These are phyloP conservation scores for Naganishia cerealis DNA, from an alignment of 1,284 basidiomycete genomes.

Conservation along the genomic window DNA sequence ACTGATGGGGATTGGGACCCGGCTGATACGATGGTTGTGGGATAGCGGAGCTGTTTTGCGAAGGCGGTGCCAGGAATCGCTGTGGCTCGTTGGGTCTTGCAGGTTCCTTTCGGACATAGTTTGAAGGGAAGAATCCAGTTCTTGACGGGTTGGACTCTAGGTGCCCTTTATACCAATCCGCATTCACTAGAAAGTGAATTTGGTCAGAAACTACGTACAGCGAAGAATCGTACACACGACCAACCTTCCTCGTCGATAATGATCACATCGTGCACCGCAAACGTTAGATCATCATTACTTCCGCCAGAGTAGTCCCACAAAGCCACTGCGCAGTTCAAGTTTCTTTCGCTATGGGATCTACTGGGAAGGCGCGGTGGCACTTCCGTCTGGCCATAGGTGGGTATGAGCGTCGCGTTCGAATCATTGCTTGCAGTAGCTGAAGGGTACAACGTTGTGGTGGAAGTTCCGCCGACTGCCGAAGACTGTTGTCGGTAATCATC, in stretches of 20 bases:
- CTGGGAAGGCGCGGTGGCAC: conserved; percentile 20
- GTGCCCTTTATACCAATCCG: conserved; percentile 35
- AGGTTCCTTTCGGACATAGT: conserved; percentile 27
- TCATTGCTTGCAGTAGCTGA: neutral
- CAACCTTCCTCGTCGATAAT: conserved; percentile 33
- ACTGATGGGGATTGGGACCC: conserved; percentile 6
- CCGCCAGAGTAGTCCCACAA: conserved; percentile 32
- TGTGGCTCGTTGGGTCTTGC: neutral
- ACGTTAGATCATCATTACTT: conserved; percentile 29
- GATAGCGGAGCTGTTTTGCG: neutral
- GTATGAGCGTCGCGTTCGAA: neutral
- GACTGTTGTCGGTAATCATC: neutral
- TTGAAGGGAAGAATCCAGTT: conserved; percentile 34
- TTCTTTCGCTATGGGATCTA: conserved; percentile 2
- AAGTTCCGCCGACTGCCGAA: neutral
- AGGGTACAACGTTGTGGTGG: conserved; percentile 1
- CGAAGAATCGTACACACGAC: neutral
- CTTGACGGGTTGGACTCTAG: conserved; percentile 25
- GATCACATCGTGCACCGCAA: conserved; percentile 31
- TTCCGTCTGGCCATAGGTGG: neutral
- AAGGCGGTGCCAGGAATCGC: conserved; percentile 14
- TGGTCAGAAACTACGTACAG: neutral
- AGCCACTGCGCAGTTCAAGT: conserved; percentile 23
- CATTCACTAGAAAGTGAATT: conserved; percentile 23
- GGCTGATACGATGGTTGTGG: neutral